Percentiles rank a stretch among this genome's conserved stretches.
phyloP scores from a whole-genome alignment of 345 rosid genomes.

The Populus euphratica region DNA sequence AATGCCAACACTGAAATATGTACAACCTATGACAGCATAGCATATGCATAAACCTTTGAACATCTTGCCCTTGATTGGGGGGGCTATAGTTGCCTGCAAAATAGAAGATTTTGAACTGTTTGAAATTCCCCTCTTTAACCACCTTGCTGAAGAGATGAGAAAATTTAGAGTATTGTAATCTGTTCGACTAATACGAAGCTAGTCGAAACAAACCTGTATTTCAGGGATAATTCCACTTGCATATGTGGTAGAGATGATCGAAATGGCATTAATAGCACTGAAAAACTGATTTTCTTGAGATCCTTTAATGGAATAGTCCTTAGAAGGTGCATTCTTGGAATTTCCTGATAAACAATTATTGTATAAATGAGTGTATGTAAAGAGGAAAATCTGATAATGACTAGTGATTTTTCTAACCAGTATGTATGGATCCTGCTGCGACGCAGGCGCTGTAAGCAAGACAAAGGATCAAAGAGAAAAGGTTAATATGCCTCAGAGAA shows the following conservation, averaged over 20 bases:
- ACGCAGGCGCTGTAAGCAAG: constrained; percentile 45
- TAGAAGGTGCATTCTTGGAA: constrained; percentile 38
- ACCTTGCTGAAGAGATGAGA: too few relatives aligned
- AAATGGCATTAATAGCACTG: constrained; percentile 44
- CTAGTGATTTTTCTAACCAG: constrained; percentile 26
- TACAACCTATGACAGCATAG: constrained; percentile 32
- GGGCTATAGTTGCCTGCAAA: constrained; percentile 51
- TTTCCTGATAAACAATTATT: constrained; percentile 30
- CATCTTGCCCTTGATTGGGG: constrained; percentile 62
- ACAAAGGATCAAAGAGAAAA: constrained; percentile 42
- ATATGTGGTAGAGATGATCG: constrained; percentile 48
- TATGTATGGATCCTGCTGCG: constrained; percentile 37
- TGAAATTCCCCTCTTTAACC: not conserved
- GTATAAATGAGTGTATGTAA: too few relatives aligned
- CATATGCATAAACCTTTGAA: constrained; percentile 53
- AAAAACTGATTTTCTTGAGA: constrained; percentile 23
- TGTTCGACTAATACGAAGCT: not conserved
- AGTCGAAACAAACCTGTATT: constrained; percentile 42
- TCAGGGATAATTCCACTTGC: constrained; percentile 62
- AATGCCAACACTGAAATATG: constrained; percentile 32
- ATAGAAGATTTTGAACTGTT: not conserved
- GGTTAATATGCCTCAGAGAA: constrained; percentile 55
- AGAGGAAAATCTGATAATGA: not conserved
- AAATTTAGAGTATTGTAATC: too few relatives aligned
- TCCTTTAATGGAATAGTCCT: constrained; percentile 44